Percentiles rank a stretch among this genome's conserved stretches.
Evolutionary conservation across 139 green algal species (phyloP).

Genomic region (Chlorella sp.): DNA sequence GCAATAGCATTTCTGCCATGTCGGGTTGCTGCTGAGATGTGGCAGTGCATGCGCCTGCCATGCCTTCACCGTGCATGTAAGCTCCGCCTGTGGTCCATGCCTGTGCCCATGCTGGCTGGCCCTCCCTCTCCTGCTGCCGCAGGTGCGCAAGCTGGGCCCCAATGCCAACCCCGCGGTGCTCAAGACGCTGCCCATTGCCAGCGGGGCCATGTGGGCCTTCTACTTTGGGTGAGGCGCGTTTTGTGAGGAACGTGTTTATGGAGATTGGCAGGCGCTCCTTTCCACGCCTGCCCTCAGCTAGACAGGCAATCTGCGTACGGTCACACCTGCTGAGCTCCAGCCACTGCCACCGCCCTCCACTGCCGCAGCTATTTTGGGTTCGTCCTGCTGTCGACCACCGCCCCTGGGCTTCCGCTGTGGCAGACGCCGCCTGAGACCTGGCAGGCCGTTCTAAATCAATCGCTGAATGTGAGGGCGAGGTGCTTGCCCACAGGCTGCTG

Average conservation of each 20-base stretch:
- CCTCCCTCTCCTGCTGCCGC: not conserved
- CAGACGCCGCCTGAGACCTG: conserved; percentile 52
- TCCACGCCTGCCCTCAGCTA: too few relatives aligned
- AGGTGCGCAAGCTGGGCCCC: conserved; percentile 67
- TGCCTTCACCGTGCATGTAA: too few relatives aligned
- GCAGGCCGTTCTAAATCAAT: conserved; percentile 71
- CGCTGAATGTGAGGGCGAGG: conserved; percentile 57
- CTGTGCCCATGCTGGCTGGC: too few relatives aligned
- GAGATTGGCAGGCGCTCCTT: too few relatives aligned
- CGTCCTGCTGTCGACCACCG: conserved; percentile 62
- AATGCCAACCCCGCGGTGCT: conserved; percentile 66
- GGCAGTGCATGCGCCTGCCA: too few relatives aligned
- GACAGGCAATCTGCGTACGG: too few relatives aligned
- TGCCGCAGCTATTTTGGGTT: conserved; percentile 56
- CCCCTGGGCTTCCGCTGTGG: conserved; percentile 66
- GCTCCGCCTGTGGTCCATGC: too few relatives aligned
- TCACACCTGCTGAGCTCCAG: too few relatives aligned
- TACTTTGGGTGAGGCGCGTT: conserved; percentile 58
- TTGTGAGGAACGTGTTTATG: too few relatives aligned
- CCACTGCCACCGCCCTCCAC: not conserved
- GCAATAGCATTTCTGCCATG: too few relatives aligned
- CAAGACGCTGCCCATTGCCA: conserved; percentile 58
- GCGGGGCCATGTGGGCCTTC: conserved; percentile 65
- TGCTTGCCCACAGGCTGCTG: too few relatives aligned
- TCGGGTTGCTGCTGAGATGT: too few relatives aligned